These are phyloP conservation scores for Emergomyces pasteurianus DNA, from an alignment of 2,329 filamentous ascomycete species.

Conservation along the genomic window DNA sequence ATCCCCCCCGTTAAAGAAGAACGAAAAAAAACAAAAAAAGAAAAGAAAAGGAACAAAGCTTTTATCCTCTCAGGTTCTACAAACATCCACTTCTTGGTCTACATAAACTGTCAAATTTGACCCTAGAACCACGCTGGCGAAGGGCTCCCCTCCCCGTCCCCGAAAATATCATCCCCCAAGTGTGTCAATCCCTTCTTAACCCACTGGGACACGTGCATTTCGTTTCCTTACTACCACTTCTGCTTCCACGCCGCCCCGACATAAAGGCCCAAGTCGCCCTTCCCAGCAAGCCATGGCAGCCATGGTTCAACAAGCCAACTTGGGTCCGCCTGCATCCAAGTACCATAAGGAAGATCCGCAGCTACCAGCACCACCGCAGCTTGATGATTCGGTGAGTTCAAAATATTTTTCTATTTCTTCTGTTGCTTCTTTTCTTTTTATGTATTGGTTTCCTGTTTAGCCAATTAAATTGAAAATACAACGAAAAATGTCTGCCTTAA, in stretches of 20 bases:
- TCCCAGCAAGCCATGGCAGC: conserved; percentile 26
- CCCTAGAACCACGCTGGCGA: not conserved
- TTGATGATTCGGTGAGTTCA: conserved; percentile 36
- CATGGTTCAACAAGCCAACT: conserved; percentile 34
- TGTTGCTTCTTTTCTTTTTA: not conserved
- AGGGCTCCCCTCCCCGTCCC: not conserved
- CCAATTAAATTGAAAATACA: not conserved
- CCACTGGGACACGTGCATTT: not conserved
- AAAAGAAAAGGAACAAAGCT: not conserved
- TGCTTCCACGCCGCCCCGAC: not conserved
- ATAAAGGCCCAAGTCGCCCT: conserved; percentile 11
- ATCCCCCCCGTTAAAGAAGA: not conserved
- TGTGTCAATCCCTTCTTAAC: not conserved
- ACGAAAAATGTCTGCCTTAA: not conserved
- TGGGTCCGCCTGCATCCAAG: conserved; percentile 26
- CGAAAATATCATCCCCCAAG: not conserved
- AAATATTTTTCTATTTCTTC: conserved; percentile 7
- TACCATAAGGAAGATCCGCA: conserved; percentile 37
- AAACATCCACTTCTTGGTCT: not conserved
- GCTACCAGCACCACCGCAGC: conserved; percentile 18
- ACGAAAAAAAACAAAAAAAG: not conserved
- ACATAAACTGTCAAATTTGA: not conserved
- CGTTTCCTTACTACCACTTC: not conserved
- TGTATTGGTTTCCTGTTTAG: not conserved
- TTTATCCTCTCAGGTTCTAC: not conserved